phyloP scores from a whole-genome alignment of 2,329 filamentous ascomycete species.

The Plenodomus biglobosus region DNA sequence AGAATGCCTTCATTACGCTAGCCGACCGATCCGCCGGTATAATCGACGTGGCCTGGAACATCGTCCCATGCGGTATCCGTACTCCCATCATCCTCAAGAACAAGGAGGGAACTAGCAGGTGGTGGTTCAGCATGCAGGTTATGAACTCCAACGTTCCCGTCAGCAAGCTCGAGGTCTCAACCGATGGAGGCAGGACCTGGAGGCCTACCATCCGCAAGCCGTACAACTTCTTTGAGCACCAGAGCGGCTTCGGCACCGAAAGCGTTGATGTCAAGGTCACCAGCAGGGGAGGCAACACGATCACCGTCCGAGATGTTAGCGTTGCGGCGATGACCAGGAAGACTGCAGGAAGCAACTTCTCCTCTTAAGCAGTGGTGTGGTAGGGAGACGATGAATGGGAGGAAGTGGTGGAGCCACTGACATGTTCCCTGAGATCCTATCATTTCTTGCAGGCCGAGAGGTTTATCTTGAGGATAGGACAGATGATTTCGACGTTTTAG shows the following conservation, averaged over 20 bases:
- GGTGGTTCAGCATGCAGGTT: constrained; percentile 66
- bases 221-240: constrained; percentile 63
- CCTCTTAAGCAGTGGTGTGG: too few species aligned
- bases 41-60: constrained; percentile 54
- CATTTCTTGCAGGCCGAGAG: background rate
- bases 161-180: constrained; percentile 61
- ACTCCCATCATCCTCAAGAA: constrained; percentile 55
- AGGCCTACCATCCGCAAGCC: constrained; percentile 55
- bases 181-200: constrained; percentile 62
- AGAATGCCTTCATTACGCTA: constrained; percentile 53
- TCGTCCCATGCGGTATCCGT: constrained; percentile 56
- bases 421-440: background rate
- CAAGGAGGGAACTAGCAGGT: constrained; percentile 55
- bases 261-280: constrained; percentile 61
- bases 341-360: constrained; percentile 39
- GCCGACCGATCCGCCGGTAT: constrained; percentile 50
- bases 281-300: constrained; percentile 52
- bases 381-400: background rate
- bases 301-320: constrained; percentile 56
- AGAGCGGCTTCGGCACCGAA: constrained; percentile 57
- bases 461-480: background rate
- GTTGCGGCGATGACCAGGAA: constrained; percentile 40
- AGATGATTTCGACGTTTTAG: background rate
- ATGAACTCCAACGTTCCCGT: constrained; percentile 63
- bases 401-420: background rate